Evolutionary conservation across 1,284 basidiomycete species (phyloP), one percentile per base, ranked within the genome.

Genomic region (Leccinum discolor): DNA sequence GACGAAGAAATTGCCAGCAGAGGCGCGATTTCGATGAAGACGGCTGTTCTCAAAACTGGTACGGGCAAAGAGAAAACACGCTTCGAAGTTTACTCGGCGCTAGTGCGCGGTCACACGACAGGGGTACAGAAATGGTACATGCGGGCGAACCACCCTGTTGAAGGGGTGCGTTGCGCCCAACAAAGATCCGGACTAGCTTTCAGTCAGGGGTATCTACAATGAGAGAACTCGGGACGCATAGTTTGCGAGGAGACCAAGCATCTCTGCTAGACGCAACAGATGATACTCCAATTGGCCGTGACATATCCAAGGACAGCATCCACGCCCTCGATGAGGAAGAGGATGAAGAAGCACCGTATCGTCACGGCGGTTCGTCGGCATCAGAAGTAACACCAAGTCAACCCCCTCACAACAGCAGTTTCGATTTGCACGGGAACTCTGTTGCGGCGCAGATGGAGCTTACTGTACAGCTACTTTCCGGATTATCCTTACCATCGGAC

Each of bases 21-120:
- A 38, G 96, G 96, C 1, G 92, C 95, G 0, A 95, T 98, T 67
- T 88, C 92, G 2, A 92, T 98, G 89, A 90, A 89, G 69, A 91
- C 87, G 2, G 95, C 94, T 0, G 79, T 84, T 21, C 78, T 95
- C 10, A 89, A 88, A 68, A 67, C 79, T 14, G 65, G 65, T 32
- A 66, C 69, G 4, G 72, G 70, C 10, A 21, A 44, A 8, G 91
- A 92, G 68, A 88, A 88, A 66, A 81, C 89, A 21, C 89, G 94
- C 16, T 96, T 98, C 74, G 95, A 96, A 75, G 86, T 98, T 10
- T 88, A 91, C 68, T 93, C 90, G 4, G 79, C 80, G 6, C 86
- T 87, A 2, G 78, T 81, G 14, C 81, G 83, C 8, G 81, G 84
- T 0, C 80, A 82, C 63, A 69, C 68, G 2, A 72, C 81, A 8